These are phyloP conservation scores for Lachancea cidri DNA, from an alignment of 805 yeast genomes.

Conservation along the genomic window DNA sequence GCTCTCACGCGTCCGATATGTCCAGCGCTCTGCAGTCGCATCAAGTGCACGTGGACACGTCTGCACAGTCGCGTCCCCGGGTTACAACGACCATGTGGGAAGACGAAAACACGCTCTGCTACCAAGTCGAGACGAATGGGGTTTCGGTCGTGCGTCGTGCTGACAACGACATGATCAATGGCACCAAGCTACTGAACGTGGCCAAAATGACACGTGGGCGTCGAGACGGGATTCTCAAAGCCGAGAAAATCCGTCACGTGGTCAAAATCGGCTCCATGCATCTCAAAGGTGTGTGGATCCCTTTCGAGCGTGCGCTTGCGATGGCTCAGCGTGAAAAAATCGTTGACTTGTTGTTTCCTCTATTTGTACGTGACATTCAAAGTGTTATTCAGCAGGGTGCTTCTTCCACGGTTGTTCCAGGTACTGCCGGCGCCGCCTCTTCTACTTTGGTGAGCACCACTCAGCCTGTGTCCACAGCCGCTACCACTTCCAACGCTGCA, in stretches of 20 bases:
- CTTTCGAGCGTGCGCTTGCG: constrained; percentile 74
- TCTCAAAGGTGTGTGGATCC: constrained; percentile 86
- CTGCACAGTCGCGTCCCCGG: constrained; percentile 37
- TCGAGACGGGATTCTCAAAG: constrained; percentile 76
- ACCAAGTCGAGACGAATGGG: constrained; percentile 79
- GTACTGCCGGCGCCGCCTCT: constrained; percentile 3
- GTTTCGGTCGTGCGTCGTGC: constrained; percentile 79
- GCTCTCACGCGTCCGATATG: not conserved
- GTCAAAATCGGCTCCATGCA: constrained; percentile 87
- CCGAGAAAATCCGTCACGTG: constrained; percentile 71
- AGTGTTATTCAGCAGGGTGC: constrained; percentile 33
- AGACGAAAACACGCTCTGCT: constrained; percentile 78
- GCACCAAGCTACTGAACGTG: constrained; percentile 76
- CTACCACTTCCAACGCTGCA: constrained; percentile 9
- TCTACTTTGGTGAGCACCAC: not conserved
- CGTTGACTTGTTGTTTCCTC: constrained; percentile 58
- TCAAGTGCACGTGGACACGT: constrained; percentile 24
- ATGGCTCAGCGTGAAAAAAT: constrained; percentile 80
- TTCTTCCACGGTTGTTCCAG: constrained; percentile 5
- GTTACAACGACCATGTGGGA: constrained; percentile 90
- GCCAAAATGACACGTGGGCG: constrained; percentile 87
- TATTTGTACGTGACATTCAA: constrained; percentile 71
- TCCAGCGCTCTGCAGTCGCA: constrained; percentile 12
- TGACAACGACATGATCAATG: constrained; percentile 80
- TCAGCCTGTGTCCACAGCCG: constrained; percentile 4